A percentile compares a stretch with the other conserved stretches of the same genome.
These are phyloP conservation scores for Gaeumannomyces sp. DNA, from an alignment of 2,329 filamentous ascomycete genomes.

Conservation along the genomic window DNA sequence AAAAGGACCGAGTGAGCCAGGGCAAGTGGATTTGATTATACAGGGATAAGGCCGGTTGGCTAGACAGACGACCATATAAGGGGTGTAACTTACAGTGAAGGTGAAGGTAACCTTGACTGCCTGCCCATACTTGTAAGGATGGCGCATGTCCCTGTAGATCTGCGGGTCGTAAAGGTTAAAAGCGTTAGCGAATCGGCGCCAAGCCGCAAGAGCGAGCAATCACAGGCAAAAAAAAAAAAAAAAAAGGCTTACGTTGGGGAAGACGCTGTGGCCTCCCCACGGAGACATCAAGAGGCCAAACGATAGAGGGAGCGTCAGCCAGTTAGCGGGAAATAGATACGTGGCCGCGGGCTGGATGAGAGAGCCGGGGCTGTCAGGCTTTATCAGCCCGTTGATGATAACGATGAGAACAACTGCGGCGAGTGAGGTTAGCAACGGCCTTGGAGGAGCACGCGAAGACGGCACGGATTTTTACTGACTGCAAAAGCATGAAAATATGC, in stretches of 20 bases:
- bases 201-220: neutral
- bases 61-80: neutral
- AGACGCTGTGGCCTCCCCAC: conserved; percentile 60
- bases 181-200: neutral
- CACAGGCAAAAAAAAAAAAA: neutral
- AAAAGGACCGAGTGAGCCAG: neutral
- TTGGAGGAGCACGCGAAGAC: neutral
- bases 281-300: conserved; percentile 84
- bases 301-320: conserved; percentile 79
- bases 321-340: conserved; percentile 77
- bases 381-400: conserved; percentile 79
- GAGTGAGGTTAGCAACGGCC: conserved; percentile 3
- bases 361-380: conserved; percentile 72
- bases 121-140: conserved; percentile 71
- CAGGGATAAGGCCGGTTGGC: neutral
- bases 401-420: conserved; percentile 71
- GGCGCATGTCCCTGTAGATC: conserved; percentile 58
- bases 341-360: conserved; percentile 74
- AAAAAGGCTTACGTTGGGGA: conserved; percentile 72
- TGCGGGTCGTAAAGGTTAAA: conserved; percentile 18
- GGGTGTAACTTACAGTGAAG: conserved; percentile 24
- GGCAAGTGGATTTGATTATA: neutral
- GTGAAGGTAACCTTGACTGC: conserved; percentile 22
- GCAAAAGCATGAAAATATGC: conserved; percentile 83
- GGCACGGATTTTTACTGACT: conserved; percentile 54